A percentile compares a stretch with the other conserved stretches of the same genome.
phyloP scores from a whole-genome alignment of 164 flowering plant species.

The Dillenia suffruticosa region DNA sequence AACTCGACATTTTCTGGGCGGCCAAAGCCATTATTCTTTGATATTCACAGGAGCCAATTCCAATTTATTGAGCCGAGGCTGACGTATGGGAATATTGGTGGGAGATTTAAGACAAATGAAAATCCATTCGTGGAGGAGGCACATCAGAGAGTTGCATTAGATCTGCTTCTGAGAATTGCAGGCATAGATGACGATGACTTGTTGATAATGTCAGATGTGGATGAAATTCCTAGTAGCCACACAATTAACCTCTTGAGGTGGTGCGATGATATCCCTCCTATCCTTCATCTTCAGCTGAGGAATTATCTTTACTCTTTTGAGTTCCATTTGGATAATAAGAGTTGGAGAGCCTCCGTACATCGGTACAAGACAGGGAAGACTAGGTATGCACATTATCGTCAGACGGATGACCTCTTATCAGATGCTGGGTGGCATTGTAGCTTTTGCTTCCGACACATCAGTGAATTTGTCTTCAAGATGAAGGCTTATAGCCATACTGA shows the following conservation, averaged over 20 bases:
- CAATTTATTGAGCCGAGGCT: constrained; percentile 58
- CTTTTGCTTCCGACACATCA: constrained; percentile 83
- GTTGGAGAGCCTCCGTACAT: constrained; percentile 93
- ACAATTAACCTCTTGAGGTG: constrained; percentile 81
- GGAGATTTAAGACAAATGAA: constrained; percentile 71
- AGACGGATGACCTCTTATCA: constrained; percentile 57
- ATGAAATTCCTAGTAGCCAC: constrained; percentile 88
- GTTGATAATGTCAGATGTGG: constrained; percentile 94
- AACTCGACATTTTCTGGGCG: constrained; percentile 87
- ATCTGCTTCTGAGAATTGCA: constrained; percentile 69
- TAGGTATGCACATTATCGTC: constrained; percentile 81
- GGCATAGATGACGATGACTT: constrained; percentile 87
- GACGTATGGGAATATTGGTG: constrained; percentile 76
- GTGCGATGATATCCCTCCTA: constrained; percentile 82
- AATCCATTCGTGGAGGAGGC: constrained; percentile 96
- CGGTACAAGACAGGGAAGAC: constrained; percentile 65
- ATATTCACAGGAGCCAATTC: constrained; percentile 46
- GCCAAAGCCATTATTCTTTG: constrained; percentile 58
- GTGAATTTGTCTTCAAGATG: constrained; percentile 88
- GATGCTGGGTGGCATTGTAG: constrained; percentile 98
- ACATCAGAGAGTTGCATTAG: constrained; percentile 82
- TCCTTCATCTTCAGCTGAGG: constrained; percentile 70
- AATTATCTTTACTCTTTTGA: constrained; percentile 88
- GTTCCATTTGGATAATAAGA: constrained; percentile 52
- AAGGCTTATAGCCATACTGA: constrained; percentile 90